These are phyloP conservation scores for Phytophthora vignae DNA, from an alignment of 352 stramenopile species.

Conservation along the genomic window DNA sequence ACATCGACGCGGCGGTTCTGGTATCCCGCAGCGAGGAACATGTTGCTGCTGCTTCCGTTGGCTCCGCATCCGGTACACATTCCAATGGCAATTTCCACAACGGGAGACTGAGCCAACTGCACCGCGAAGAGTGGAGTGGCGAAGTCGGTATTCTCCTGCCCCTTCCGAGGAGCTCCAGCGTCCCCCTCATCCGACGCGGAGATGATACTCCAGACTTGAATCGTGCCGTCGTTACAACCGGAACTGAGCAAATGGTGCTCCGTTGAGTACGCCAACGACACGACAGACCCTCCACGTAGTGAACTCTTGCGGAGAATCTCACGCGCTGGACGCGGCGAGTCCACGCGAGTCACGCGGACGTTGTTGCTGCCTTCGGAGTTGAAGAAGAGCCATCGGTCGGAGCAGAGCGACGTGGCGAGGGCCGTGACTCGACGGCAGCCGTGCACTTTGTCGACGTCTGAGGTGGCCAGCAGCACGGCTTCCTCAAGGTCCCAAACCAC, in stretches of 20 bases:
- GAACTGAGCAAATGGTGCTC: constrained; percentile 58
- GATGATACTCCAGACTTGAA: constrained; percentile 70
- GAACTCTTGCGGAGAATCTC: constrained; percentile 80
- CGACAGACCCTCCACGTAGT: constrained; percentile 62
- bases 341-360: constrained; percentile 65
- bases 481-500: constrained; percentile 77
- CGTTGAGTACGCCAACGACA: constrained; percentile 66
- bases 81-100: constrained; percentile 57
- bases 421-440: constrained; percentile 57
- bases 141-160: constrained; percentile 33
- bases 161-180: constrained; percentile 17
- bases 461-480: constrained; percentile 63
- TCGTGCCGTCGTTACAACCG: constrained; percentile 68
- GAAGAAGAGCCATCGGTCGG: constrained; percentile 78
- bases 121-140: constrained; percentile 42
- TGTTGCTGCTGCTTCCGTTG: constrained; percentile 24
- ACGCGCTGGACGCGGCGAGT: constrained; percentile 58
- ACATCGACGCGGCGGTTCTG: constrained; percentile 69
- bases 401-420: constrained; percentile 62
- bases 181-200: constrained; percentile 50
- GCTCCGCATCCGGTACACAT: constrained; percentile 26
- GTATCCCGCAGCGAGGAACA: constrained; percentile 58
- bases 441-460: constrained; percentile 69
- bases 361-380: constrained; percentile 77
- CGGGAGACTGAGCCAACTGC: constrained; percentile 47